These are phyloP conservation scores for Trypanosoma platydactyli DNA, from an alignment of 208 protist genomes.

Conservation along the genomic window DNA sequence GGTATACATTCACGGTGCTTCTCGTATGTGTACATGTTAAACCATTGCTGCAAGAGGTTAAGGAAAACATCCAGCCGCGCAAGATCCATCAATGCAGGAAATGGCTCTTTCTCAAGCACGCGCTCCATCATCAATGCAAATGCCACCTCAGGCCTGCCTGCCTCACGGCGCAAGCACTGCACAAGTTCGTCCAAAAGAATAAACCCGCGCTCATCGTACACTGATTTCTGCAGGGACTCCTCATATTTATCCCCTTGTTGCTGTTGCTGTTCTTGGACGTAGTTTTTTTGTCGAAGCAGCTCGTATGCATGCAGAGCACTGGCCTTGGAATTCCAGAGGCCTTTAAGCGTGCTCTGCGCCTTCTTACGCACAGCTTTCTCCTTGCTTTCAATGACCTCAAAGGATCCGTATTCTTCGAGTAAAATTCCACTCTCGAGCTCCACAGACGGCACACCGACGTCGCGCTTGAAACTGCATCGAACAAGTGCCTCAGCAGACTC, in stretches of 20 bases:
- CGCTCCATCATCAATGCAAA: constrained; percentile 36
- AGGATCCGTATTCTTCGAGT: constrained; percentile 52
- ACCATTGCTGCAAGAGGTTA: constrained; percentile 60
- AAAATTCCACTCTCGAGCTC: constrained; percentile 25
- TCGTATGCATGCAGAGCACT: constrained; percentile 13
- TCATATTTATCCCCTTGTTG: no score
- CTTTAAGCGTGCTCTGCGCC: constrained; percentile 28
- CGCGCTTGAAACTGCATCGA: constrained; percentile 70
- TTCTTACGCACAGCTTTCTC: constrained; percentile 32
- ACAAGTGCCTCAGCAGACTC: constrained; percentile 42
- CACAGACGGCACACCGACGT: constrained; percentile 44
- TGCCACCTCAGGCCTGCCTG: constrained; percentile 12
- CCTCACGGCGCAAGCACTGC: constrained; percentile 9
- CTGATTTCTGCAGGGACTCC: no score
- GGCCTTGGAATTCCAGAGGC: constrained; percentile 13
- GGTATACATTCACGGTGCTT: constrained; percentile 49
- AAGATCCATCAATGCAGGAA: constrained; percentile 36
- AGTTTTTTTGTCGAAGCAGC: neutral
- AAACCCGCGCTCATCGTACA: neutral
- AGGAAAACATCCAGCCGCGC: constrained; percentile 58
- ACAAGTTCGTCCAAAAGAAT: constrained; percentile 11
- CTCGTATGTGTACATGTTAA: constrained; percentile 42
- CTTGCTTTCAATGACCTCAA: constrained; percentile 72
- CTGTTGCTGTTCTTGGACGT: neutral
- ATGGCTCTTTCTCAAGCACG: constrained; percentile 25